Evolutionary conservation across 768 basidiomycete species (phyloP).

Genomic region (Xerocomus spinulosus): DNA sequence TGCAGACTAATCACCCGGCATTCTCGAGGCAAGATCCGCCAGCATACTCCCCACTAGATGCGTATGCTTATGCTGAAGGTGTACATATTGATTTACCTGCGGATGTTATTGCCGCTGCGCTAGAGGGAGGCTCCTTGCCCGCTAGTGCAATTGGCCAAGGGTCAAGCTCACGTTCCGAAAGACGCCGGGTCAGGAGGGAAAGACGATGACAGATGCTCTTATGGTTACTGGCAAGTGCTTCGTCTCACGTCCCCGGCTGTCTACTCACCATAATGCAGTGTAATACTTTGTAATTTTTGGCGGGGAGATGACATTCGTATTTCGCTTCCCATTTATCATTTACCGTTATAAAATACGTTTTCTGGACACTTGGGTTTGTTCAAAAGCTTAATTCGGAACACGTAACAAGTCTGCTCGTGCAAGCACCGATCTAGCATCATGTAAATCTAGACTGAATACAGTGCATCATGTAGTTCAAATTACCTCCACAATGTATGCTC

Average conservation of each 20-base stretch:
- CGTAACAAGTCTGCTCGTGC: slow-evolving; percentile 14
- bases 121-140: slow-evolving; percentile 72
- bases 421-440: slow-evolving; percentile 12
- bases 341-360: slow-evolving; percentile 15
- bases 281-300: slow-evolving; percentile 18
- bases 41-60: slow-evolving; percentile 85
- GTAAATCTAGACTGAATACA: slow-evolving; percentile 16
- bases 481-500: not conserved
- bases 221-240: slow-evolving; percentile 15
- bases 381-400: slow-evolving; percentile 27
- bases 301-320: slow-evolving; percentile 16
- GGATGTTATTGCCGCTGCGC: slow-evolving; percentile 83
- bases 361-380: slow-evolving; percentile 19
- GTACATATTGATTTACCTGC: slow-evolving; percentile 93
- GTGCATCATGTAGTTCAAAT: slow-evolving; percentile 3
- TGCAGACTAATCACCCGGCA: slow-evolving; percentile 29
- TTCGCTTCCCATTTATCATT: slow-evolving; percentile 23
- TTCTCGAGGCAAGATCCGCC: slow-evolving; percentile 67
- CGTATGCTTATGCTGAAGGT: slow-evolving; percentile 78
- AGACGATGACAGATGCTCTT: slow-evolving; percentile 25
- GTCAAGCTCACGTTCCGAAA: slow-evolving; percentile 44
- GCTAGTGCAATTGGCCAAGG: slow-evolving; percentile 51
- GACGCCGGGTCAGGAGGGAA: slow-evolving; percentile 56
- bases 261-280: slow-evolving; percentile 12
- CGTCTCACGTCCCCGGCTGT: not conserved